phyloP scores from a whole-genome alignment of 73 alveolate genomes.

The Stentor coeruleus region DNA sequence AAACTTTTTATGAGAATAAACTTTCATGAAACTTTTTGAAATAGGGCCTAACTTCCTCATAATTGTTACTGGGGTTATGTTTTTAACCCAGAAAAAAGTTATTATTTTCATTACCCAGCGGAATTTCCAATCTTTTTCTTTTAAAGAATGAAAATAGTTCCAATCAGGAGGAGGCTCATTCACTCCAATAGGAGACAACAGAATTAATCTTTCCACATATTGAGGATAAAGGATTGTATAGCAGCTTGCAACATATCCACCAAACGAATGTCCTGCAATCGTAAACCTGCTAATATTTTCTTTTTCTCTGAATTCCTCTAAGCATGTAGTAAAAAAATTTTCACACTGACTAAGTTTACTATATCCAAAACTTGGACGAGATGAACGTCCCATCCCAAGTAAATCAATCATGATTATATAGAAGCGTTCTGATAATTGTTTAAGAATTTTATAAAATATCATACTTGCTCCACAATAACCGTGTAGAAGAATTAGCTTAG shows the following conservation, averaged over 20 bases:
- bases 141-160: background rate
- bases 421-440: conserved; percentile 18
- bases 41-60: conserved; percentile 5
- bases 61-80: conserved; percentile 8
- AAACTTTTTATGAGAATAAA: background rate
- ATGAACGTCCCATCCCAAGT: conserved; percentile 43
- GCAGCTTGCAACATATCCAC: conserved; percentile 41
- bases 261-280: conserved; percentile 51
- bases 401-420: conserved; percentile 14
- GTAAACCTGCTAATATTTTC: background rate
- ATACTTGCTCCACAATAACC: conserved; percentile 42
- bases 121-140: background rate
- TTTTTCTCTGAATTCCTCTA: conserved; percentile 29
- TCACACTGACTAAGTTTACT: conserved; percentile 13
- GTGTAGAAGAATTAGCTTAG: conserved; percentile 33
- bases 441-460: conserved; percentile 31
- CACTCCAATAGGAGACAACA: conserved; percentile 62
- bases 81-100: background rate
- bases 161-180: conserved; percentile 25
- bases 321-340: conserved; percentile 3
- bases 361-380: conserved; percentile 33
- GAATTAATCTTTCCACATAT: conserved; percentile 25
- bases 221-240: conserved; percentile 25
- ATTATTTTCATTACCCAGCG: background rate
- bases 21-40: background rate